Base-by-base conservation (phyloP, 495 filamentous ascomycete species). In the Darksidea phi region DNA sequence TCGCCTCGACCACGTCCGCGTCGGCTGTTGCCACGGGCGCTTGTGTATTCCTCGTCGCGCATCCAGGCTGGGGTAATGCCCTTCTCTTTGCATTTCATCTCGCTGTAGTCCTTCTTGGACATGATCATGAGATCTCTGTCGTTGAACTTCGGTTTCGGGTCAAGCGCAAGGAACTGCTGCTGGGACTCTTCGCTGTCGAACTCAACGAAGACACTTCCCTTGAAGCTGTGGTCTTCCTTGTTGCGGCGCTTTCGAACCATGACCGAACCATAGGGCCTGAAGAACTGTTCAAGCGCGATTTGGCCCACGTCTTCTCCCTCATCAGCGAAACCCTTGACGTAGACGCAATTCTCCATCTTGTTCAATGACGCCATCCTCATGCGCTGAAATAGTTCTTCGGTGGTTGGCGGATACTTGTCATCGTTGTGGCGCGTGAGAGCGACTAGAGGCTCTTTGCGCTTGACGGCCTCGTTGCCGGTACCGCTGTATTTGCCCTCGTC, bases 171-270 rank as follows among this genome's bases (percentile, higher is more conserved):
- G 75, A 97, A 97, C 15, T 80, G 80, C 69, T 90, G 78, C 66
- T 88, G 84, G 23, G 83, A 81, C 48, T 93, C 88, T 59, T 88
- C 85, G 51, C 80, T 80, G 32, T 77, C 78, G 71, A 97, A 97
- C 74, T 97, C 92, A 51, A 97, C 91, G 67, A 96, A 97, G 24
- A 97, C 86, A 51, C 90, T 95, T 41, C 90, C 89, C 80, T 98
- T 98, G 82, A 97, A 97, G 21, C 54, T 32, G 1, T 47, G 32
- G 52, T 81, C 75, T 13, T 76, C 59, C n/a, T 79, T 76, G 57
- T 79, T 76, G 57, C 95, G 91, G 57, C 94, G 91, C 48, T 97
- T 86, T 63, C 91, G 91, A 59, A 98, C 80, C 56, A 90, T 89
- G 62, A 87, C 82, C 6, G 87, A 80, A 15, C 93, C 95, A 73